Base-by-base conservation (phyloP, 148 eudicot species). In the Selenicereus undatus region DNA sequence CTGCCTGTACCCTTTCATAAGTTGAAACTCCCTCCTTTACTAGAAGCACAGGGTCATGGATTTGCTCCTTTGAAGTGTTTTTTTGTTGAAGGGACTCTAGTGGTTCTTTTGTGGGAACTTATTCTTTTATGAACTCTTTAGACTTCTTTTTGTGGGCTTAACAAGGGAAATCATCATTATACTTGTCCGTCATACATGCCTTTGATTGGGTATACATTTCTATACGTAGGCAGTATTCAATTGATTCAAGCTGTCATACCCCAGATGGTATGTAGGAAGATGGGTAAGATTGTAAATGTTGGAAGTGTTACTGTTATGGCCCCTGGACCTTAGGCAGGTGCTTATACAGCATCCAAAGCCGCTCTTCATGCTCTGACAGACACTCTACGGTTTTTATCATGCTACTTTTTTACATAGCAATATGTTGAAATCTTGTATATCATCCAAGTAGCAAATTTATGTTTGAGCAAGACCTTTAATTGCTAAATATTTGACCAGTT, bases 171-270 rank as follows among this genome's bases (percentile, higher is more conserved):
- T 24, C n/a, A n/a, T n/a, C n/a, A n/a, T n/a, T n/a, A n/a, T n/a
- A n/a, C n/a, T n/a, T n/a, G n/a, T n/a, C n/a, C n/a, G n/a, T 64
- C 69, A 64, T 24, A 10, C 14, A 64, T 24, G 69, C 27, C 42
- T 66, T 39, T 70, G 22, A 72, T 65, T 45, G 42, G 17, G 10
- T 71, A 39, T 36, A 56, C 16, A 68, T 68, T 65, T 77, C 12
- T 80, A 17, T 76, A 74, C 73, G 45, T 71, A 94, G 98, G 98
- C 80, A 58, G 89, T 76, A 80, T 95, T 84, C 89, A 96, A 85
- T 78, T 95, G 88, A 90, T 95, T 62, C 98, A 95, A 87, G 92
- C 97, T 69, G 98, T 93, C 77, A 92, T 91, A 17, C 98, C 98
- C 64, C 93, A 91, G 83, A 95, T 95, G 98, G 91, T 89, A 77